These are phyloP conservation scores for Camillea tinctor DNA, from an alignment of 2,329 filamentous ascomycete species.

Conservation along the genomic window DNA sequence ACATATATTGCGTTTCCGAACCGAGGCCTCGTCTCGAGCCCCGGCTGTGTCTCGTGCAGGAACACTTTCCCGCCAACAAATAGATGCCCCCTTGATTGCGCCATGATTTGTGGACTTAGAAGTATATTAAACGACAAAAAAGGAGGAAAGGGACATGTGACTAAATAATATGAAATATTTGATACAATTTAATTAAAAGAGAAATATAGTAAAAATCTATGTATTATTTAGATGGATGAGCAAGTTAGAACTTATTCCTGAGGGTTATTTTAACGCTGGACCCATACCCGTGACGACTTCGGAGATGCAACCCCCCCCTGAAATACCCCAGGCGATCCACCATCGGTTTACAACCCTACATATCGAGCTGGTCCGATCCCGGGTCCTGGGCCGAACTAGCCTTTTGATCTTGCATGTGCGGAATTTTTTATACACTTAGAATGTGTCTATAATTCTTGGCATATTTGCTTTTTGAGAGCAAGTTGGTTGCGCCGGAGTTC, in stretches of 20 bases:
- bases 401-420: neutral
- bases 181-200: no score
- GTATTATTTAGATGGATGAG: neutral
- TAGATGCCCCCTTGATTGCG: slow-evolving; percentile 9
- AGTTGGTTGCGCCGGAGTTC: neutral
- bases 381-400: neutral
- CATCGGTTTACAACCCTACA: slow-evolving; percentile 6
- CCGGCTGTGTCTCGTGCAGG: slow-evolving; percentile 14
- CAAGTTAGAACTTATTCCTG: neutral
- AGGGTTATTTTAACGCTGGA: neutral
- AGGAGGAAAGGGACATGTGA: no score
- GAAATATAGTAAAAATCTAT: neutral
- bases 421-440: slow-evolving; percentile 3
- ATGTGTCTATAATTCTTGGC: slow-evolving; percentile 1
- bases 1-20: slow-evolving; percentile 18
- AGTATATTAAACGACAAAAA: no score
- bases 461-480: neutral
- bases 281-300: neutral
- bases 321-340: neutral
- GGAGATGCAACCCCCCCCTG: slow-evolving; percentile 1
- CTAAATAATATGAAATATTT: no score
- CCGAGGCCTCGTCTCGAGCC: slow-evolving; percentile 15
- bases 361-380: slow-evolving; percentile 3
- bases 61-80: slow-evolving; percentile 19
- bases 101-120: slow-evolving; percentile 4